Evolutionary conservation across 768 basidiomycete species (phyloP), one percentile per base, ranked within the genome.

Genomic region (Aureoboletus auriporus): DNA sequence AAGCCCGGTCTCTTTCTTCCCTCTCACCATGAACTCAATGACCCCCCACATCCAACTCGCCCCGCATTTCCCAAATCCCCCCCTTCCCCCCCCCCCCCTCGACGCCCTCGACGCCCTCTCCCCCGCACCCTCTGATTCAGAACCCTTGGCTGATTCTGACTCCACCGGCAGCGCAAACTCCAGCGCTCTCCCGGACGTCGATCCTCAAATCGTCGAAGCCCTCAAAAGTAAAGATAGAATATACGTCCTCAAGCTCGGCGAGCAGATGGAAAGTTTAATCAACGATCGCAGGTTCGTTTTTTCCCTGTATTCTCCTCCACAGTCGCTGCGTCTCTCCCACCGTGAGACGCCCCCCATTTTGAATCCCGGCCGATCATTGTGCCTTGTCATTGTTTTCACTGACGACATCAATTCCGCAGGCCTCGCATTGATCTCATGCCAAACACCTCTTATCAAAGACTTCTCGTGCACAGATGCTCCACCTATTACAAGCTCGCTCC

Each of bases 221-320:
- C 84, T 93, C 54, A 81, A 75, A 68, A 84, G 84, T 76, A 93
- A 93, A 72, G 90, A 93, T 68, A 78, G 90, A 62, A 75, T 93
- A 53, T 93, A 84, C 66, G 89, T 93, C 40, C 72, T 93, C 59
- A 91, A 87, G 73, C 77, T 93, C n/a, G 90, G 88, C 50, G 91
- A 93, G 71, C 75, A 73, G 55, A 88, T 93, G 80, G 90, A 93
- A 70, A 68, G 71, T 43, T 75, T 93, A 62, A 88, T 93, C 60
- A 77, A 69, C 51, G 89, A 90, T 64, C 79, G 76, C 59, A 81
- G 78, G 89, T 86, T 53, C 49, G 84, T 76, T 23, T 45, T 50
- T 42, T 33, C 11, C 7, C 23, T 8, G 2, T 8, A 23, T 34
- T 26, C 17, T 29, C 29, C 26, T 37, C 23, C 42, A 13, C 23